A percentile compares a stretch with the other conserved stretches of the same genome.
phyloP scores from a whole-genome alignment of 345 rosid species.

The Carallia pectinifolia region DNA sequence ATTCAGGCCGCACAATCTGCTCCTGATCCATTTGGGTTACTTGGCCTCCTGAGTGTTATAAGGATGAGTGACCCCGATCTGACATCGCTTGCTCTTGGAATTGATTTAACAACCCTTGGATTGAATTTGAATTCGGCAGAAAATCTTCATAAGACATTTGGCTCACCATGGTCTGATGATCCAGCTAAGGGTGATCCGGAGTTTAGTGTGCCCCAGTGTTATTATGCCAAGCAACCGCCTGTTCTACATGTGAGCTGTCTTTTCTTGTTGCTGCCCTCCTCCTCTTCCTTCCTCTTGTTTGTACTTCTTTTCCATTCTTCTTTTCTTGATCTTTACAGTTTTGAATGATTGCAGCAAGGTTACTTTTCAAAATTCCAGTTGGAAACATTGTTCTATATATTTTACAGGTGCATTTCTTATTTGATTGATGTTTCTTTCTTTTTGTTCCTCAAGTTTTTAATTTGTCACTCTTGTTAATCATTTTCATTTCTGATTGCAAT shows the following conservation, averaged over 20 bases:
- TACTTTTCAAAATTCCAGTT: constrained; percentile 70
- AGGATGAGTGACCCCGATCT: constrained; percentile 79
- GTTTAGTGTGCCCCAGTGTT: constrained; percentile 86
- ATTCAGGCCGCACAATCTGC: constrained; percentile 58
- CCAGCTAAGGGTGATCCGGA: constrained; percentile 93
- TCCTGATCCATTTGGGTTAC: constrained; percentile 79
- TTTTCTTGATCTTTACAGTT: constrained; percentile 9
- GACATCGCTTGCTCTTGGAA: constrained; percentile 82
- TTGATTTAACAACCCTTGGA: constrained; percentile 91
- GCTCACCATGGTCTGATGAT: constrained; percentile 98
- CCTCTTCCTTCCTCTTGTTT: background rate
- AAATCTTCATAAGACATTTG: constrained; percentile 94
- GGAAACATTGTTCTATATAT: constrained; percentile 78
- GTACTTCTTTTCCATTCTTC: background rate
- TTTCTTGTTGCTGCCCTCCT: constrained; percentile 6
- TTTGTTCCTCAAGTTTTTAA: background rate
- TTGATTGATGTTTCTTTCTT: background rate
- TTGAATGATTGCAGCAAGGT: constrained; percentile 62
- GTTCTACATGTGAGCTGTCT: constrained; percentile 52
- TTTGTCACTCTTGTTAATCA: background rate
- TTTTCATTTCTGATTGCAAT: background rate
- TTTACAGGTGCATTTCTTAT: constrained; percentile 65
- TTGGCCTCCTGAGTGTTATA: constrained; percentile 73
- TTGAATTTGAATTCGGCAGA: constrained; percentile 87
- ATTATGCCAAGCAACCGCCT: constrained; percentile 88